Conservation (phyloP, 176 grass and related monocot genomes). For the Panicum miliaceum region DNA sequence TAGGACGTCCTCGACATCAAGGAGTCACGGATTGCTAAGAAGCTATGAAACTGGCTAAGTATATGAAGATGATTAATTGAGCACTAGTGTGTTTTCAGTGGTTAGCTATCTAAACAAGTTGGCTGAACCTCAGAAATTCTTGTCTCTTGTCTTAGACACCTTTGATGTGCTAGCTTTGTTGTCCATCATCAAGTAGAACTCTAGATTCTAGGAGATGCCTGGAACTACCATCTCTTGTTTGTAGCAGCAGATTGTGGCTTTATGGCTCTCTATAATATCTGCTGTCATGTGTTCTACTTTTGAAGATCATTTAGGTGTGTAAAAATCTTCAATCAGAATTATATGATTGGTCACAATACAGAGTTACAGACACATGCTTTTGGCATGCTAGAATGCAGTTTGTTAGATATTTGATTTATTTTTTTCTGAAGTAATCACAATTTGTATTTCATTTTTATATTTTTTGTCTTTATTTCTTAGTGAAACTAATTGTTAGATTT, state of each 20-base stretch:
- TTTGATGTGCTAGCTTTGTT: conserved; percentile 9
- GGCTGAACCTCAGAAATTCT: neutral
- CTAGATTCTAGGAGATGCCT: conserved; percentile 1
- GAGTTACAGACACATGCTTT: neutral
- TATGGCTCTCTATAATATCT: conserved; percentile 16
- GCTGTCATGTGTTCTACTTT: neutral
- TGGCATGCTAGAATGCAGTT: conserved; percentile 9
- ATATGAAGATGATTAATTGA: conserved; percentile 5
- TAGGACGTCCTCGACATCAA: too few relatives aligned
- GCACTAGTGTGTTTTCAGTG: neutral
- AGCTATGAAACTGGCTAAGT: conserved; percentile 11
- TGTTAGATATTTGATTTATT: conserved; percentile 17
- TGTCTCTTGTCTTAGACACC: neutral
- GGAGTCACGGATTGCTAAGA: too few relatives aligned
- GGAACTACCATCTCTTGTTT: neutral
- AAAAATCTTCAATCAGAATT: conserved; percentile 16
- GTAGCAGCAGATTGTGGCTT: conserved; percentile 26
- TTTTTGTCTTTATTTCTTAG: too few relatives aligned
- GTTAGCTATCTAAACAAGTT: conserved; percentile 16
- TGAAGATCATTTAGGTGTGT: neutral
- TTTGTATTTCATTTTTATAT: neutral
- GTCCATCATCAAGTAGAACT: neutral
- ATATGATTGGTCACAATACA: conserved; percentile 4
- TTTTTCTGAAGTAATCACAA: conserved; percentile 1
- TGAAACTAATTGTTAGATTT: too few relatives aligned